Evolutionary conservation across 768 basidiomycete species (phyloP).

Genomic region (Termitomyces sp.): DNA sequence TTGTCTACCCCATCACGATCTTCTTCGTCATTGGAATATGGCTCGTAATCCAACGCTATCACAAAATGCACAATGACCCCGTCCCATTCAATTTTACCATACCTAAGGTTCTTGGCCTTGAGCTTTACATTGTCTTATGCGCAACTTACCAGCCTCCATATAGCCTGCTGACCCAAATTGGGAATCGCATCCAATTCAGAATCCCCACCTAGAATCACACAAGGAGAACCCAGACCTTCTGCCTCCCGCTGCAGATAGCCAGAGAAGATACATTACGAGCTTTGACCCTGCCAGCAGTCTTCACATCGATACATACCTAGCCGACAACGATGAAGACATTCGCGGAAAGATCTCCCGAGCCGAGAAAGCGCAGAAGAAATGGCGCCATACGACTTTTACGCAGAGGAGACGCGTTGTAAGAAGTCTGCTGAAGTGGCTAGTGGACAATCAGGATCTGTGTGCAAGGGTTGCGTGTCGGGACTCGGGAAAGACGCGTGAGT

Average conservation of each 20-base stretch:
- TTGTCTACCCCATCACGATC: slow-evolving; percentile 59
- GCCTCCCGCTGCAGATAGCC: slow-evolving; percentile 38
- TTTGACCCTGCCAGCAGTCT: slow-evolving; percentile 88
- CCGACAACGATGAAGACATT: slow-evolving; percentile 73
- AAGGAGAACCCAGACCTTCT: slow-evolving; percentile 54
- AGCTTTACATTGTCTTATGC: background rate
- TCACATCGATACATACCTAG: slow-evolving; percentile 72
- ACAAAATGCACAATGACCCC: slow-evolving; percentile 67
- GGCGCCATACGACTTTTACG: slow-evolving; percentile 71
- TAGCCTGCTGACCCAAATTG: slow-evolving; percentile 58
- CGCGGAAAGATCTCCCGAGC: slow-evolving; percentile 64
- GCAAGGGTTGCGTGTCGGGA: slow-evolving; percentile 89
- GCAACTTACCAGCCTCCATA: background rate
- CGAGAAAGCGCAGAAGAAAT: slow-evolving; percentile 59
- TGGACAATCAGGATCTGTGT: slow-evolving; percentile 84
- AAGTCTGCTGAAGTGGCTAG: slow-evolving; percentile 87
- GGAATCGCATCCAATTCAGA: slow-evolving; percentile 45
- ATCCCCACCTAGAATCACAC: slow-evolving; percentile 66
- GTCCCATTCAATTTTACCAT: slow-evolving; percentile 55
- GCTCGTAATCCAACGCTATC: slow-evolving; percentile 70
- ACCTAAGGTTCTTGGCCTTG: slow-evolving; percentile 50
- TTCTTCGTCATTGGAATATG: slow-evolving; percentile 79
- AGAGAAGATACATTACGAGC: slow-evolving; percentile 75
- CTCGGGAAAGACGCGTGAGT: slow-evolving; percentile 90
- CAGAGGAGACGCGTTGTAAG: slow-evolving; percentile 80